Conservation (phyloP, 2,329 filamentous ascomycete species). For the Gaeumannomyces sp. region DNA sequence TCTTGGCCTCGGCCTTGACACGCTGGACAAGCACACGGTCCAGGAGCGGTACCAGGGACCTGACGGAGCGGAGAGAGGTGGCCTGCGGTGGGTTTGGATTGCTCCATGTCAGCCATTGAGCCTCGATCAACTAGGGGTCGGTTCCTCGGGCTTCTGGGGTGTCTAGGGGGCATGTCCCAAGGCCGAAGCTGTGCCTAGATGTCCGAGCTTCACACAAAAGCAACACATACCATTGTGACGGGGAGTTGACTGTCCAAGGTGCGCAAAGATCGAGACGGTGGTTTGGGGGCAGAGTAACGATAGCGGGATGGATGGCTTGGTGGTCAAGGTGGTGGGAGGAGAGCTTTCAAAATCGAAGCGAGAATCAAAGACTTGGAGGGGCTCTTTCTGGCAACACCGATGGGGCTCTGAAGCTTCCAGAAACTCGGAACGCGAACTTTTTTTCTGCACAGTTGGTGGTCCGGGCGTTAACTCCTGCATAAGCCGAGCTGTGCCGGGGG, state of each 20-base stretch:
- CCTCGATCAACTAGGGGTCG: background rate
- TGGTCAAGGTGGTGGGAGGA: background rate
- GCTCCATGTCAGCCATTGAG: background rate
- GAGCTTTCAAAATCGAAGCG: background rate
- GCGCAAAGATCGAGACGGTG: background rate
- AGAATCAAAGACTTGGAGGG: constrained; percentile 3
- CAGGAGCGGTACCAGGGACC: constrained; percentile 87
- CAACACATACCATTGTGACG: background rate
- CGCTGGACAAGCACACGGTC: constrained; percentile 98
- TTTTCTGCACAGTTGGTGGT: constrained; percentile 2
- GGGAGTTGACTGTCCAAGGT: background rate
- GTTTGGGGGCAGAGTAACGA: background rate
- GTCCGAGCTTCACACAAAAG: background rate
- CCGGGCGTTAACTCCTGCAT: background rate
- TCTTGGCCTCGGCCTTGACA: constrained; percentile 95
- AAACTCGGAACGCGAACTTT: constrained; percentile 9
- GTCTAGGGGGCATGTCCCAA: background rate
- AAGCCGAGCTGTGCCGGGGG: background rate
- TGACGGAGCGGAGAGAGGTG: constrained; percentile 87
- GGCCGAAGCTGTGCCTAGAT: too few species aligned
- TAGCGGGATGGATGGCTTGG: background rate
- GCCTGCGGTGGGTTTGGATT: constrained; percentile 34
- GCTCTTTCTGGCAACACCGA: background rate
- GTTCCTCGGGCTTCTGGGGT: background rate
- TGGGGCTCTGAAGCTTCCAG: constrained; percentile 9